These are phyloP conservation scores for Cladosporium halotolerans DNA, from an alignment of 2,329 filamentous ascomycete species.

Conservation along the genomic window DNA sequence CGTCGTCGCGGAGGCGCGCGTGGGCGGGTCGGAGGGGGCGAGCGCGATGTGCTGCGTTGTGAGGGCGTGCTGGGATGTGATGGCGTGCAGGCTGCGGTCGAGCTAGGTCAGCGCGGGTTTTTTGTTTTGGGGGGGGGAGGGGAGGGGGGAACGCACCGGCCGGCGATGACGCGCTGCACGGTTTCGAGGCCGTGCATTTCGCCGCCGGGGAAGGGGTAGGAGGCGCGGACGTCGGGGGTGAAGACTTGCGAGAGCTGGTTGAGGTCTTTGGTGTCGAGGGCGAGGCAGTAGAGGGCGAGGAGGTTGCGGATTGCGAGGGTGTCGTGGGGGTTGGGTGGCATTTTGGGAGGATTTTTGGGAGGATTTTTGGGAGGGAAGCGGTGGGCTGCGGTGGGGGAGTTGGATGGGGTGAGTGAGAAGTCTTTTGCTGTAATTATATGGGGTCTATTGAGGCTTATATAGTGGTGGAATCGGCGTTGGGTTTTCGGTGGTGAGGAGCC, in stretches of 20 bases:
- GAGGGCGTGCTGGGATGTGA: constrained; percentile 38
- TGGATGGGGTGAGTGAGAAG: too few species aligned
- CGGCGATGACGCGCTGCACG: constrained; percentile 13
- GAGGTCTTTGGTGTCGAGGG: constrained; percentile 39
- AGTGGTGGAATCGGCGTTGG: too few species aligned
- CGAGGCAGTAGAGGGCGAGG: constrained; percentile 39
- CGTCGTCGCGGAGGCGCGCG: constrained; percentile 32
- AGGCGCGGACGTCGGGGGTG: constrained; percentile 32
- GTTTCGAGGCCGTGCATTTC: constrained; percentile 9
- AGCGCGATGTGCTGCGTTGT: constrained; percentile 38
- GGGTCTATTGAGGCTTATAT: too few species aligned
- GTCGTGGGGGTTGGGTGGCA: constrained; percentile 21
- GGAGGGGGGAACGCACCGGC: constrained; percentile 23
- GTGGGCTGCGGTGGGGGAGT: too few species aligned
- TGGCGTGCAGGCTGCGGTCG: constrained; percentile 31
- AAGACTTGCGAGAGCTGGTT: constrained; percentile 36
- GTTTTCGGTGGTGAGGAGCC: too few species aligned
- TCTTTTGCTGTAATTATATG: too few species aligned
- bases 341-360: too few species aligned
- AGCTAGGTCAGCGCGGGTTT: neutral
- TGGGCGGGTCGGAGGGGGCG: constrained; percentile 20
- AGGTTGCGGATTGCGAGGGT: constrained; percentile 39
- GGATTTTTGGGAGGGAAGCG: too few species aligned
- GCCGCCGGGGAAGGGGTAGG: constrained; percentile 32
- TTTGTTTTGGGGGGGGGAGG: neutral